A percentile compares a stretch with the other conserved stretches of the same genome.
Evolutionary conservation across 768 basidiomycete species (phyloP).

Genomic region (Tricholoma matsutake): DNA sequence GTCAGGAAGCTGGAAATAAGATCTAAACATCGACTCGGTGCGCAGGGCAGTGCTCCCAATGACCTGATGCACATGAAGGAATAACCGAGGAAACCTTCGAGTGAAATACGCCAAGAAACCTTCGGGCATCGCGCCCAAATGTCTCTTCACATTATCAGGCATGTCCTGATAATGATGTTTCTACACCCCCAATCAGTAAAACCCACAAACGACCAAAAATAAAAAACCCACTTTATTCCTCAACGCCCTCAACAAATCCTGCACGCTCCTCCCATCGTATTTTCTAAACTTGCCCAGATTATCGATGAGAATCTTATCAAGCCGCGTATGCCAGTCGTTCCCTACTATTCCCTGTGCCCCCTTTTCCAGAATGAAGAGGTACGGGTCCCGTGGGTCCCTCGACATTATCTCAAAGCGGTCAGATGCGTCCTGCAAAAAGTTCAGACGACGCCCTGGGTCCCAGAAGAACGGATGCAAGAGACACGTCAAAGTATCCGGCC

Average conservation of each 20-base stretch:
- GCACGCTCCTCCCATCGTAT: slow-evolving; percentile 88
- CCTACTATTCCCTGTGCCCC: slow-evolving; percentile 74
- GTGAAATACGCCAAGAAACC: slow-evolving; percentile 95
- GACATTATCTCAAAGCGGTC: slow-evolving; percentile 99
- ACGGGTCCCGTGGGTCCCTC: slow-evolving; percentile 80
- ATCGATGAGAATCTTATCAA: slow-evolving; percentile 89
- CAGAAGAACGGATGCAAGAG: slow-evolving; percentile 97
- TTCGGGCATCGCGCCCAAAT: slow-evolving; percentile 87
- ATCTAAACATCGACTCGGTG: slow-evolving; percentile 85
- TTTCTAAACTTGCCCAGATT: slow-evolving; percentile 97
- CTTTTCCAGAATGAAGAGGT: slow-evolving; percentile 72
- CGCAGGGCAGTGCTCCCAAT: slow-evolving; percentile 69
- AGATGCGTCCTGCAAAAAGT: slow-evolving; percentile 96
- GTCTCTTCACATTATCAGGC: slow-evolving; percentile 85
- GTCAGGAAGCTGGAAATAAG: slow-evolving; percentile 73
- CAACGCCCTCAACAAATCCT: slow-evolving; percentile 89
- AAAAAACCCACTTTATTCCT: slow-evolving; percentile 79
- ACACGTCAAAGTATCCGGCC: slow-evolving; percentile 87
- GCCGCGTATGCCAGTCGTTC: slow-evolving; percentile 81
- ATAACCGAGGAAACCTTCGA: slow-evolving; percentile 82
- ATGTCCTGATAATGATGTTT: slow-evolving; percentile 99
- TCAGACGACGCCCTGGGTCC: slow-evolving; percentile 80
- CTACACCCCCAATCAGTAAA: slow-evolving; percentile 35
- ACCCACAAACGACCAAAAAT: not conserved
- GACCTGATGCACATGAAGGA: slow-evolving; percentile 90